Base-by-base conservation (phyloP, 805 yeast genomes). In the Sugiyamaella floridensis region DNA sequence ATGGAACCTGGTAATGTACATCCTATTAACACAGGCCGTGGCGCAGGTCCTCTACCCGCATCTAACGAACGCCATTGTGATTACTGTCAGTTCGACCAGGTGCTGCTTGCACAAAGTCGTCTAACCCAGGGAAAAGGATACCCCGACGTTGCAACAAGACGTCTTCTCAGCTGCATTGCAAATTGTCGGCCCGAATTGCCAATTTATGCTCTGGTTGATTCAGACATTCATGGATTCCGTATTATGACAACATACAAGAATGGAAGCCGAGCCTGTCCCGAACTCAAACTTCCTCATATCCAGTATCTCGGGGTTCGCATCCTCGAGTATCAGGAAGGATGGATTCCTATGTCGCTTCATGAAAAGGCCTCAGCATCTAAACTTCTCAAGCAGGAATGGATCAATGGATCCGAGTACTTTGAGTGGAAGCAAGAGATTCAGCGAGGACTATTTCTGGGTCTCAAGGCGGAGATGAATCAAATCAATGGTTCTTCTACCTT, bases 191-290 rank as follows among this genome's bases (percentile, higher is more conserved):
- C 73, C 0, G 47, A 58, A 0, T 60, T 72, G 1, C 78, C 78
- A 0, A 61, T 80, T 0, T 61, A 63, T 18, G 81, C 77, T 0
- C 69, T 78, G 34, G 80, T 82, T 26, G 89, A 84, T 62, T 75
- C 84, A 14, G 89, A 84, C 58, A 77, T 85, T 2, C 80, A 80
- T 62, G 89, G 89, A 0, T 61, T 81, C 9, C 72, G 73, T 57
- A 83, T 83, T 34, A 67, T 74, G 52, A 51, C 75, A 61, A 65
- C 63, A 6, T 73, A 72, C 54, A 60, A 63, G 58, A 43, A 47
- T 49, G 62, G 72, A 14, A 50, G 26, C 3, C 26, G 26, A 6
- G 26, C 26, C 26, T 22, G 26, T 22, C 26, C 26, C 26, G 26
- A 22, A 22, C 26, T 22, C 6, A 22, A 22, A 6, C 28, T 29